These are phyloP conservation scores for Paramecium pentaurelia DNA, from an alignment of 73 alveolate genomes.

Conservation along the genomic window DNA sequence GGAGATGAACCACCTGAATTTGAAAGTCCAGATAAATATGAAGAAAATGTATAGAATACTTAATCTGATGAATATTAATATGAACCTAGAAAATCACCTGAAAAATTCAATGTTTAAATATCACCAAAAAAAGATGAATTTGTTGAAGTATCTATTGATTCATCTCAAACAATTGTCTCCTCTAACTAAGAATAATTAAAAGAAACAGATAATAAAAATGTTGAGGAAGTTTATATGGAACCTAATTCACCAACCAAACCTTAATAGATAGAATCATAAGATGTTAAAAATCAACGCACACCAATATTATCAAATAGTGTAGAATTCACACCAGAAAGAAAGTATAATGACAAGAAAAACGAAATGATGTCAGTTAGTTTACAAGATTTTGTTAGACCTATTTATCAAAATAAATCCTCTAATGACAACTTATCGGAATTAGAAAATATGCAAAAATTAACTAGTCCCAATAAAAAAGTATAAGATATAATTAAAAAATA, in stretches of 20 bases:
- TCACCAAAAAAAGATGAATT: background rate
- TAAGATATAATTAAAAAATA: conserved; percentile 1
- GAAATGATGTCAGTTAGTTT: background rate
- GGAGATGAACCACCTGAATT: conserved; percentile 9
- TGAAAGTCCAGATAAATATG: background rate
- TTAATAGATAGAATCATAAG: background rate
- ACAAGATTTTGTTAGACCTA: background rate
- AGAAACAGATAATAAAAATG: background rate
- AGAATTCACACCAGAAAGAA: background rate
- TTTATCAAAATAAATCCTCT: background rate
- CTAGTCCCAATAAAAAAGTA: background rate
- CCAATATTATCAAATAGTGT: background rate
- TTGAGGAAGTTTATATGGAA: background rate
- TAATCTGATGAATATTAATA: background rate
- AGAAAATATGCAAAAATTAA: background rate
- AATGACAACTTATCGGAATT: background rate
- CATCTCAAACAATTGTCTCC: background rate
- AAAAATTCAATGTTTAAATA: background rate
- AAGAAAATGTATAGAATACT: background rate
- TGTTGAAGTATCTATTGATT: background rate
- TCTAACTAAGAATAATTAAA: background rate
- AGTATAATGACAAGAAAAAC: background rate
- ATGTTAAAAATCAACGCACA: background rate
- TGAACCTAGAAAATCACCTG: background rate
- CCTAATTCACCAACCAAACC: background rate